Evolutionary conservation across 2,329 filamentous ascomycete genomes (phyloP), one percentile per base, ranked within the genome.

Genomic region (Beauveria australis): DNA sequence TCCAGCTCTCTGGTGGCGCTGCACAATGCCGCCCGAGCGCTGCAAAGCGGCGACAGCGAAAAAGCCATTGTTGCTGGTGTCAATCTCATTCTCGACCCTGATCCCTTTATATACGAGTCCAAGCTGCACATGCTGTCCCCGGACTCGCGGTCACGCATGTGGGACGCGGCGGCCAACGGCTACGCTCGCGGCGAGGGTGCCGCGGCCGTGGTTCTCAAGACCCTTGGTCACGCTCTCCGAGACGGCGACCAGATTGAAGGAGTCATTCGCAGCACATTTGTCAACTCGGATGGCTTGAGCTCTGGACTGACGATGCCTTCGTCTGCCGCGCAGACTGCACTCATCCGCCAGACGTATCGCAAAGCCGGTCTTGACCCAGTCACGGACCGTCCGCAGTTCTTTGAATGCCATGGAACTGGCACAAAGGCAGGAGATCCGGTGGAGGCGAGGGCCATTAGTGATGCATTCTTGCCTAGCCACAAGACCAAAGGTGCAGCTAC

Each of bases 231-330:
- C 0, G 82, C 82, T 0, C 57, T 82, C 3, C 65, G 66, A 28
- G 81, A 82, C 59, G 79, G 79, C 14, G 82, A 86, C 65, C 72
- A 76, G 0, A 78, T 82, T 61, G 72, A 75, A 37, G 76, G 77
- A 18, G 72, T 81, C 28, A 78, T 83, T 53, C 72, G 72, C n/a
- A 77, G 72, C 9, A 79, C 74, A 6, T 77, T 74, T 5, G 71
- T 78, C 59, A 83, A 82, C 64, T 75, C 78, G 62, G 81, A 85
- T 65, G 83, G 82, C 22, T 76, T 69, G 57, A 79, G 76, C 0
- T 79, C 78, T 0, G 81, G 81, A 2, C 80, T 85, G 49, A 83
- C 81, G 0, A 77, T 81, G 73, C 83, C 83, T 0, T 81, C 71
- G 48, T 72, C 69, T 0, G 68, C 69, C 3, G 76, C 79, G 3